These are phyloP conservation scores for Talaromyces sp. DNA, from an alignment of 2,329 filamentous ascomycete species.

Conservation along the genomic window DNA sequence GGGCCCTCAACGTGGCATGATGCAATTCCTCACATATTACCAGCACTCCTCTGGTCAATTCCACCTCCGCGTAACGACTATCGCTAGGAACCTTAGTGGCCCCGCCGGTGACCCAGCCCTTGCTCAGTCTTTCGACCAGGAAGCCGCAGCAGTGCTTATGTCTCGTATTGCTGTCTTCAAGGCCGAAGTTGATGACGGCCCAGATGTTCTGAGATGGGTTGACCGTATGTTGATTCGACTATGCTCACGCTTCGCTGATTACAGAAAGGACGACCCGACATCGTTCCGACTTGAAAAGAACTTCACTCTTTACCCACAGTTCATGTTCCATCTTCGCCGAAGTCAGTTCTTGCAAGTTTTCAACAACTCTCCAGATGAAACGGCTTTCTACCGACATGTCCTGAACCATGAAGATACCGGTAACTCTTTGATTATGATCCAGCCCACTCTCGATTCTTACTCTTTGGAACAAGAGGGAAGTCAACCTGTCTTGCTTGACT, in stretches of 20 bases:
- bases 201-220: constrained; percentile 97
- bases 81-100: constrained; percentile 85
- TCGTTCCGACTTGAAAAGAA: constrained; percentile 98
- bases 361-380: constrained; percentile 99
- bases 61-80: constrained; percentile 91
- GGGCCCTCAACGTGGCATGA: constrained; percentile 86
- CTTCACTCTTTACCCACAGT: constrained; percentile 97
- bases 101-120: constrained; percentile 92
- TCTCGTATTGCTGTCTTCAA: constrained; percentile 99
- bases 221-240: constrained; percentile 97
- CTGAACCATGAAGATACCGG: constrained; percentile 95
- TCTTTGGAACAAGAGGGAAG: constrained; percentile 94
- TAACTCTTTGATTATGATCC: constrained; percentile 98
- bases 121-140: constrained; percentile 96
- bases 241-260: constrained; percentile 95
- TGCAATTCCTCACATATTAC: constrained; percentile 98
- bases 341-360: constrained; percentile 98
- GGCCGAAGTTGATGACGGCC: constrained; percentile 95
- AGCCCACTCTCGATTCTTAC: constrained; percentile 95
- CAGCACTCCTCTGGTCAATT: constrained; percentile 96
- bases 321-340: constrained; percentile 98
- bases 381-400: constrained; percentile 97
- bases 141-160: constrained; percentile 96
- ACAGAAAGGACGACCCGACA: constrained; percentile 94
- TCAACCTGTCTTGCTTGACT: constrained; percentile 91